phyloP scores from a whole-genome alignment of 1,139 yeast species.

The Nakaseomyces bracarensis region DNA sequence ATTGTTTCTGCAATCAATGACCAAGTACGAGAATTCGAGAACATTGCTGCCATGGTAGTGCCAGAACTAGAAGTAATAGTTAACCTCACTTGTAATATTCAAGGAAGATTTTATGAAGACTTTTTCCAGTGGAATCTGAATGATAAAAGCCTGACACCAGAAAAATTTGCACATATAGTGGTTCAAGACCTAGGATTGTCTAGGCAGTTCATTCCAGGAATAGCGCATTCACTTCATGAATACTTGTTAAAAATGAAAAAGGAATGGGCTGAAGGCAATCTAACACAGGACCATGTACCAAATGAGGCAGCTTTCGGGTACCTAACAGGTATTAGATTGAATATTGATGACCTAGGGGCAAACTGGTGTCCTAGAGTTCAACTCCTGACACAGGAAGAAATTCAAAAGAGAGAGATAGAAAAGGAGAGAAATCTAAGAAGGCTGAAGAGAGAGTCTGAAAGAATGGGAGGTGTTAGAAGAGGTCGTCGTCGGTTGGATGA shows the following conservation, averaged over 20 bases:
- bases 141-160: slow-evolving; percentile 54
- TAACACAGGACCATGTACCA: slow-evolving; percentile 46
- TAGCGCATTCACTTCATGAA: slow-evolving; percentile 82
- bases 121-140: slow-evolving; percentile 89
- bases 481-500: slow-evolving; percentile 52
- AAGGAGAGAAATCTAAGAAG: slow-evolving; percentile 87
- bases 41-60: slow-evolving; percentile 49
- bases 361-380: slow-evolving; percentile 90
- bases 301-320: slow-evolving; percentile 53
- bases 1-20: slow-evolving; percentile 65
- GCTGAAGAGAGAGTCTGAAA: slow-evolving; percentile 75
- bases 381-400: slow-evolving; percentile 80
- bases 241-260: slow-evolving; percentile 65
- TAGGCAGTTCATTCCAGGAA: slow-evolving; percentile 84
- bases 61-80: slow-evolving; percentile 67
- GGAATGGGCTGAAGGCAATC: slow-evolving; percentile 75
- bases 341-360: slow-evolving; percentile 53
- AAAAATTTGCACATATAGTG: slow-evolving; percentile 69
- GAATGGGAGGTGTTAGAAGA: slow-evolving; percentile 36
- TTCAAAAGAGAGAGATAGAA: slow-evolving; percentile 90
- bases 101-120: slow-evolving; percentile 80
- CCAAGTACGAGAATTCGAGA: slow-evolving; percentile 70
- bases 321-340: slow-evolving; percentile 58
- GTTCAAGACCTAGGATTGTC: slow-evolving; percentile 79
- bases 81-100: slow-evolving; percentile 73